Conservation (phyloP, 2,329 filamentous ascomycete genomes). For the Cladophialophora exuberans region DNA sequence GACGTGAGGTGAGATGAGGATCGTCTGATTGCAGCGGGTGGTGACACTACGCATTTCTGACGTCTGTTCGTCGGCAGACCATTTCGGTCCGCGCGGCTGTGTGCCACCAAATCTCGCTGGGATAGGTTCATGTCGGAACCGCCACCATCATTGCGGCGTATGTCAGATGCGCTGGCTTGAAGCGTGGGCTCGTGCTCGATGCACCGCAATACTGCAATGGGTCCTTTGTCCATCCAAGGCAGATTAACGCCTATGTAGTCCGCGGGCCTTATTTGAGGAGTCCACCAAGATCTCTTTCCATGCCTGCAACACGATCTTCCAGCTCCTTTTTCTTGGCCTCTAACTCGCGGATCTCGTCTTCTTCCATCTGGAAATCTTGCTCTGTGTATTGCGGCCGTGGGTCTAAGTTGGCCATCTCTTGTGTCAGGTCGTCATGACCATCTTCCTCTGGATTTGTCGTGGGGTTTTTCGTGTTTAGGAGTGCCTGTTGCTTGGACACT, state of each 20-base stretch:
- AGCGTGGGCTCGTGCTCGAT: too few relatives aligned
- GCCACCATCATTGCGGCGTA: too few relatives aligned
- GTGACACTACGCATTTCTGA: neutral
- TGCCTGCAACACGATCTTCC: constrained; percentile 67
- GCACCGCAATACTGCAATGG: too few relatives aligned
- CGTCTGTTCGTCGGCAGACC: neutral
- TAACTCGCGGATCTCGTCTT: constrained; percentile 62
- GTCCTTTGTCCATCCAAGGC: too few relatives aligned
- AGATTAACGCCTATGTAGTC: too few relatives aligned
- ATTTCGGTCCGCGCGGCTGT: neutral
- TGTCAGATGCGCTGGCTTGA: neutral
- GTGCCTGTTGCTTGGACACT: constrained; percentile 74
- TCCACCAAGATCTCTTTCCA: constrained; percentile 70
- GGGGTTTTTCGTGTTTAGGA: constrained; percentile 72
- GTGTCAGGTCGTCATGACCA: constrained; percentile 51
- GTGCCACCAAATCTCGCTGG: neutral
- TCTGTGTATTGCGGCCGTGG: constrained; percentile 39
- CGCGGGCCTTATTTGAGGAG: constrained; percentile 54
- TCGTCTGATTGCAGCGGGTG: neutral
- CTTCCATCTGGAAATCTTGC: constrained; percentile 49
- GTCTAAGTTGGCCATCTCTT: constrained; percentile 23
- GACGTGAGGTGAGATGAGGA: too few relatives aligned
- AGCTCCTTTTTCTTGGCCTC: constrained; percentile 65
- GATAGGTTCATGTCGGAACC: too few relatives aligned
- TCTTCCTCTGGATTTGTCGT: constrained; percentile 59